A percentile compares a stretch with the other conserved stretches of the same genome.
Evolutionary conservation across 371 early-diverging fungal genomes (phyloP).

Genomic region (Sporodiniella umbellata): DNA sequence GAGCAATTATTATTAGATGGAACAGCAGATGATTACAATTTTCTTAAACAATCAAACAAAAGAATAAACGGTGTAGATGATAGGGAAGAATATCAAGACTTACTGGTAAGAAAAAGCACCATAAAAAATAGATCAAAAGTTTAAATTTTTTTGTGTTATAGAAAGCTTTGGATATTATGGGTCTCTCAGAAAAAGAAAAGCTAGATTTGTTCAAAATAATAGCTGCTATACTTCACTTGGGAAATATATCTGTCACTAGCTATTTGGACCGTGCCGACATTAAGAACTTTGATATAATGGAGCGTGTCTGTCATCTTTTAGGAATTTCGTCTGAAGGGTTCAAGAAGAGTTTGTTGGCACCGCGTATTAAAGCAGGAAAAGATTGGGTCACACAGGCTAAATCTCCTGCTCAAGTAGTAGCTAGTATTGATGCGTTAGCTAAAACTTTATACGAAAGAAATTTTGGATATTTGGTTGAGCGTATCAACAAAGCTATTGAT

Average conservation of each 20-base stretch:
- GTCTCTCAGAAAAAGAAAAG: conserved; percentile 80
- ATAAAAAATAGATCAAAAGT: neutral
- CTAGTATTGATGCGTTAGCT: conserved; percentile 95
- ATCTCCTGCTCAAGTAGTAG: conserved; percentile 84
- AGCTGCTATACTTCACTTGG: conserved; percentile 94
- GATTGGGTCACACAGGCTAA: conserved; percentile 96
- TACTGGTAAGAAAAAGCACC: conserved; percentile 54
- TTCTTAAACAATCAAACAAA: conserved; percentile 75
- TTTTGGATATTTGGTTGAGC: conserved; percentile 90
- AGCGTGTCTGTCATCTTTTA: conserved; percentile 92
- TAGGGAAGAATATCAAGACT: conserved; percentile 70
- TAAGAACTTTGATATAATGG: conserved; percentile 74
- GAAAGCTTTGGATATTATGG: conserved; percentile 86
- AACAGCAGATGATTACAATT: conserved; percentile 71
- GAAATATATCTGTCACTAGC: conserved; percentile 87
- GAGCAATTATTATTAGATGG: conserved; percentile 70
- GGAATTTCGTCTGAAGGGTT: conserved; percentile 92
- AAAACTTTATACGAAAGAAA: conserved; percentile 96
- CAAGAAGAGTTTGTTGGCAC: conserved; percentile 84
- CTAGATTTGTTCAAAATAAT: conserved; percentile 81
- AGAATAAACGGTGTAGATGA: conserved; percentile 95
- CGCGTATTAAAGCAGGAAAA: conserved; percentile 94
- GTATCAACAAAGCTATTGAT: conserved; percentile 89
- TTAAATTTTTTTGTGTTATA: conserved; percentile 12
- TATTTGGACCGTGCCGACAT: conserved; percentile 86